Percentiles rank a stretch among this genome's conserved stretches.
Evolutionary conservation across 306 rosid species (phyloP).

Genomic region (Inga oerstediana): DNA sequence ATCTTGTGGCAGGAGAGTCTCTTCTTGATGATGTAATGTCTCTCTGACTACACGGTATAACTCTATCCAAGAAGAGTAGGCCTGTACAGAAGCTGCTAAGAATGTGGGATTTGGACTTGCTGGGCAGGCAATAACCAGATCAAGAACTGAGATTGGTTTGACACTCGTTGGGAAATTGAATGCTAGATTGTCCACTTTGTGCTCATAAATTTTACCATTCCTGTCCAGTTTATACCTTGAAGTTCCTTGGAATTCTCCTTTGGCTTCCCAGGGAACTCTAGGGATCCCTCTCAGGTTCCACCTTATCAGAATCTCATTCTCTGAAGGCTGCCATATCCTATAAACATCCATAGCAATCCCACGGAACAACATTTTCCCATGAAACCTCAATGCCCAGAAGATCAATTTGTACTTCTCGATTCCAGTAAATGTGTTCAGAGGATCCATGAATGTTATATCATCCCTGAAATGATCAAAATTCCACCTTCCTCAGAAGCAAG

Average conservation of each 20-base stretch:
- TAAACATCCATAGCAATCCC: slow-evolving; percentile 80
- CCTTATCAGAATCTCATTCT: slow-evolving; percentile 78
- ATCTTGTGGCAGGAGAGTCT: slow-evolving; percentile 59
- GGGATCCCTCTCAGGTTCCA: slow-evolving; percentile 95
- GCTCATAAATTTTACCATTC: slow-evolving; percentile 90
- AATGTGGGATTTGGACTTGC: slow-evolving; percentile 90
- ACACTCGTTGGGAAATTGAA: slow-evolving; percentile 76
- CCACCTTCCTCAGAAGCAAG: background rate
- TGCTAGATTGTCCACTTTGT: slow-evolving; percentile 89
- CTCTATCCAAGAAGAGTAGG: slow-evolving; percentile 74
- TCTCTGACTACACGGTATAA: slow-evolving; percentile 69
- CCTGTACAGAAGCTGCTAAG: slow-evolving; percentile 59
- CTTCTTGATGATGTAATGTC: slow-evolving; percentile 57
- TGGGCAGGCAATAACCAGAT: slow-evolving; percentile 86
- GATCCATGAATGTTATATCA: slow-evolving; percentile 83
- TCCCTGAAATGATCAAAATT: slow-evolving; percentile 65
- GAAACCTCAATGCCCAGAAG: slow-evolving; percentile 95
- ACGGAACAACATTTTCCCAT: slow-evolving; percentile 73
- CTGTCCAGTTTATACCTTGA: slow-evolving; percentile 82
- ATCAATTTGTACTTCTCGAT: slow-evolving; percentile 87
- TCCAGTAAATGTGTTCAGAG: slow-evolving; percentile 82
- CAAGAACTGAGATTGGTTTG: slow-evolving; percentile 79
- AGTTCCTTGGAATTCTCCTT: slow-evolving; percentile 94
- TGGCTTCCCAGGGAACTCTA: slow-evolving; percentile 91
- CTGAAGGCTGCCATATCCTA: slow-evolving; percentile 95